A percentile compares a stretch with the other conserved stretches of the same genome.
phyloP scores from a whole-genome alignment of 2,329 filamentous ascomycete genomes.

The Volutella citrinella region DNA sequence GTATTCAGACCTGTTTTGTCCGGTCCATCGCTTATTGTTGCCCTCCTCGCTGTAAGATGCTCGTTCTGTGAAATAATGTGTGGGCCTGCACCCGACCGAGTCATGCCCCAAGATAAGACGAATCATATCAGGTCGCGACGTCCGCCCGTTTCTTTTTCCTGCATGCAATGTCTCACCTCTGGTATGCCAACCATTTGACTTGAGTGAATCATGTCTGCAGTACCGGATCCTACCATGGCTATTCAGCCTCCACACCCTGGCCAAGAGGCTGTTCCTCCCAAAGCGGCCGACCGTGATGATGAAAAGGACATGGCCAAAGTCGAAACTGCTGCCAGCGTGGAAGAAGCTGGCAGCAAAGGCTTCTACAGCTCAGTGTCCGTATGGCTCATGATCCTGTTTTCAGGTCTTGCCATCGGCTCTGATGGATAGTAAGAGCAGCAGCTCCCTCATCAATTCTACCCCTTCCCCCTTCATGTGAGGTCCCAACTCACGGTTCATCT shows the following conservation, averaged over 20 bases:
- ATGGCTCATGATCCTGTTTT: constrained; percentile 43
- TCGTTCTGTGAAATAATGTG: too few species aligned
- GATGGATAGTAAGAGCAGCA: constrained; percentile 36
- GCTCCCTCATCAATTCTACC: neutral
- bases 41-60: too few species aligned
- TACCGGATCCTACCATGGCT: constrained; percentile 3
- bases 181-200: too few species aligned
- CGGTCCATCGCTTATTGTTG: too few species aligned
- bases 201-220: constrained; percentile 9
- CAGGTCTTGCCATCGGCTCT: constrained; percentile 43
- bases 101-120: too few species aligned
- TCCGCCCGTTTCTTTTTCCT: neutral
- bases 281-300: too few species aligned
- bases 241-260: constrained; percentile 5
- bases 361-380: constrained; percentile 40
- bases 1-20: too few species aligned
- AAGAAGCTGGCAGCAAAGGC: constrained; percentile 18
- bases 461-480: neutral
- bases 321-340: constrained; percentile 16
- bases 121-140: too few species aligned
- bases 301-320: constrained; percentile 12
- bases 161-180: constrained; percentile 1
- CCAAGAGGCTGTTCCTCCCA: too few species aligned
- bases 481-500: constrained; percentile 1
- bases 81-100: neutral